Base-by-base conservation (phyloP, 169 alveolate species). In the Sarcocystis neurona region DNA sequence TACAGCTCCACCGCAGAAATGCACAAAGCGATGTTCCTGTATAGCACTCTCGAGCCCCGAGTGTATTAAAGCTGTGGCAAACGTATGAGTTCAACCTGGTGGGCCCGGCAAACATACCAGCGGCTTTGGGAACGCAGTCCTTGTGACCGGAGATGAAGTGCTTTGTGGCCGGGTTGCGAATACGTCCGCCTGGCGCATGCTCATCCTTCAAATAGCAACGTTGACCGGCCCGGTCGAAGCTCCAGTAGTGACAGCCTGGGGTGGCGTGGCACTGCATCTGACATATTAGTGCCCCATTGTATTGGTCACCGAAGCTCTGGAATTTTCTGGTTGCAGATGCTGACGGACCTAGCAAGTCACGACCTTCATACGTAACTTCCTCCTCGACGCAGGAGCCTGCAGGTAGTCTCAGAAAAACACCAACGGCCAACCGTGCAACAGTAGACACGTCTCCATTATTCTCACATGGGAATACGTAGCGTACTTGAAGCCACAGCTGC, bases 321-420 rank as follows among this genome's bases (percentile, higher is more conserved):
- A 37, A 37, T 1, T 30, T 43, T 30, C 27, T 43, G 6, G n/a
- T 77, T 6, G 39, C 85, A 18, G 50, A 2, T 5, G 58, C 46
- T n/a, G 41, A 23, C 30, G 30, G 77, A 27, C 41, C 30, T 6
- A 43, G 43, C 39, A 77, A 37, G 32, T 77, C 85, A 23, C 46
- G 46, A 23, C 85, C 85, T 6, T 4, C 44, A 43, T 77, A 77
- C n/a, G 46, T 66, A 27, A 77, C 85, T 30, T 44, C 85, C 2
- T 77, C 43, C 85, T 77, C 85, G 50, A 77, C 46, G 85, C 85
- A 77, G 66, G 85, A 39, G 66, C 27, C 85, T 77, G 85, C 85
- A 44, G 37, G 32, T n/a, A n/a, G n/a, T n/a, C n/a, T n/a, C n/a
- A n/a, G n/a, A n/a, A n/a, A n/a, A n/a, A n/a, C n/a, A n/a, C n/a